phyloP scores from a whole-genome alignment of 2,329 filamentous ascomycete genomes.

The Lojkania enalia region DNA sequence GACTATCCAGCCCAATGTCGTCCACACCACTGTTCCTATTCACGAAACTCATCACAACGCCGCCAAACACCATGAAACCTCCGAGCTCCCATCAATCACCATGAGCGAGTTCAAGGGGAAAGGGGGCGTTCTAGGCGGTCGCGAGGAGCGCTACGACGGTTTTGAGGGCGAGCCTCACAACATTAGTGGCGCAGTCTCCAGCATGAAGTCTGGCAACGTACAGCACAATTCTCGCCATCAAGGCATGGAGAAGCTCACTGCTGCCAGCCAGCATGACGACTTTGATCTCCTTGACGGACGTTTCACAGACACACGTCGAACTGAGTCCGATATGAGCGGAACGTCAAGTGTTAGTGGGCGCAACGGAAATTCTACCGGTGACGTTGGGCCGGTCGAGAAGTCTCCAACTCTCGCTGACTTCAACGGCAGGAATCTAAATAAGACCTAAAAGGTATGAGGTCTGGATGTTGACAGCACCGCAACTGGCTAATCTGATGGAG shows the following conservation, averaged over 20 bases:
- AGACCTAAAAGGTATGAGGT: not conserved
- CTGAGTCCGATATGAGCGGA: not conserved
- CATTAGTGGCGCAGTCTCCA: constrained; percentile 39
- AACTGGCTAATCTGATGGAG: too few species aligned
- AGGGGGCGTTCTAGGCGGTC: constrained; percentile 58
- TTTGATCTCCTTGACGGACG: constrained; percentile 14
- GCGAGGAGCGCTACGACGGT: constrained; percentile 60
- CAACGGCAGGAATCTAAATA: constrained; percentile 1
- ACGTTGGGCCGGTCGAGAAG: too few species aligned
- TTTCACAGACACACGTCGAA: not conserved
- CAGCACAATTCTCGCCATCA: constrained; percentile 10
- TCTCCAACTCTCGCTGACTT: too few species aligned
- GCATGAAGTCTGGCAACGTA: constrained; percentile 21
- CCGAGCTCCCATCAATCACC: constrained; percentile 65
- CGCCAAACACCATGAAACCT: constrained; percentile 67
- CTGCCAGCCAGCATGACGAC: constrained; percentile 11
- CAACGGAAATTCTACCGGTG: constrained; percentile 8
- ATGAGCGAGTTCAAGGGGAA: constrained; percentile 65
- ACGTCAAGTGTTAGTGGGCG: not conserved
- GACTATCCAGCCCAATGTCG: constrained; percentile 65
- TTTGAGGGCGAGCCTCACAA: constrained; percentile 65
- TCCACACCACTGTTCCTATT: constrained; percentile 72
- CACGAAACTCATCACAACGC: constrained; percentile 72
- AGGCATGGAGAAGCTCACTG: constrained; percentile 5
- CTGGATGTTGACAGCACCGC: constrained; percentile 4